Base-by-base conservation (phyloP, 169 alveolate species). In the Cryptosporidium parvum region DNA sequence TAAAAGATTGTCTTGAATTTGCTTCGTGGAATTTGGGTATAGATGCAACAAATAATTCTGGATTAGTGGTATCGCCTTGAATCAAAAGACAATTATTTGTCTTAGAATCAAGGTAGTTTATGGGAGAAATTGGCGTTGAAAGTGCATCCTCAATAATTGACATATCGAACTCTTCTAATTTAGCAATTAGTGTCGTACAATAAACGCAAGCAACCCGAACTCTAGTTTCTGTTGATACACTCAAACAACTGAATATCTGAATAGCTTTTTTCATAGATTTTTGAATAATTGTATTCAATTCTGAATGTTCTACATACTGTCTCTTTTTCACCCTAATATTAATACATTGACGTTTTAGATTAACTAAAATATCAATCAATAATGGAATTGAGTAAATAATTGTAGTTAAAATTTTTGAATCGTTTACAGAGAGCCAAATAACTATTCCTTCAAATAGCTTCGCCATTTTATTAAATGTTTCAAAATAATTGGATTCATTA, bases 131-230 rank as follows among this genome's bases (percentile, higher is more conserved):
- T 62, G 53, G 89, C 6, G 80, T 33, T 39, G 62, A 80, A 48
- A 80, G 62, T n/a, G 89, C 80, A 42, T 80, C 75, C 16, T 62
- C 42, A n/a, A 80, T 21, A 14, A 80, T 44, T n/a, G 29, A 12
- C 26, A 80, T 23, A 18, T 80, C 67, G 65, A 80, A 80, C 45
- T 51, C 45, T 5, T 65, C 52, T 16, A 42, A 4, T 18, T 65
- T 65, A 31, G 51, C 26, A 0, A 80, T 14, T 61, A 35, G 18
- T 26, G 52, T 65, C 4, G 65, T 65, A 45, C 51, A 58, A 16
- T 61, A 80, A 37, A 80, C 39, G 35, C 89, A 80, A 12, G 89
- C 61, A 61, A 80, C 62, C 26, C 89, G 35, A 37, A 67, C 44
- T 62, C 6, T 51, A 44, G 48, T 37, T 18, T 80, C 18, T 2